A percentile compares a stretch with the other conserved stretches of the same genome.
Conservation (phyloP, 2,329 filamentous ascomycete genomes). For the Tolypocladium ophioglossoides region DNA sequence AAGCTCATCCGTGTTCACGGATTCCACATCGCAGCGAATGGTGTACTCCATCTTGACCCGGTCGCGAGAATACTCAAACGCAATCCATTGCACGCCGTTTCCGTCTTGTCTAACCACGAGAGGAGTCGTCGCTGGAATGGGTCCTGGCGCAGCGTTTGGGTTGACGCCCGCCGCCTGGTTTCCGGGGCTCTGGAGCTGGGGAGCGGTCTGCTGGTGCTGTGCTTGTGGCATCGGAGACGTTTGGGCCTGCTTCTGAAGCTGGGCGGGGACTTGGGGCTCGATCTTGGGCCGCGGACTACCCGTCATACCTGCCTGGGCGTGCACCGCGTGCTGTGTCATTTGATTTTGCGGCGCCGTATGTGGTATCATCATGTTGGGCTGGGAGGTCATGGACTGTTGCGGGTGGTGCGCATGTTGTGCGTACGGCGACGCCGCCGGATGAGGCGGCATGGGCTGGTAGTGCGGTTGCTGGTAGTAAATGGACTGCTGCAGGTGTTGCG, state of each 20-base stretch:
- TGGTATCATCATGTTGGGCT: slow-evolving; percentile 58
- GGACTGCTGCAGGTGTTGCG: slow-evolving; percentile 67
- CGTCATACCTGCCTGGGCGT: slow-evolving; percentile 42
- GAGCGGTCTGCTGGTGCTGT: slow-evolving; percentile 25
- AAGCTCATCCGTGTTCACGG: slow-evolving; percentile 81
- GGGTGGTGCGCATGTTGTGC: slow-evolving; percentile 43
- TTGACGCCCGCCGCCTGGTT: slow-evolving; percentile 48
- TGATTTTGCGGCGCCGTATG: slow-evolving; percentile 46
- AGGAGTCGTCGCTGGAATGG: slow-evolving; percentile 92
- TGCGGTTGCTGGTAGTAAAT: slow-evolving; percentile 66
- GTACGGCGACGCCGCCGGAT: slow-evolving; percentile 51
- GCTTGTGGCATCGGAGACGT: slow-evolving; percentile 29
- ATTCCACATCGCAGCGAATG: slow-evolving; percentile 95
- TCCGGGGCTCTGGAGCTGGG: slow-evolving; percentile 28
- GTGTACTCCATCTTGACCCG: slow-evolving; percentile 99
- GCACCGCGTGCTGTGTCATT: slow-evolving; percentile 47
- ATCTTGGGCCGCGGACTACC: slow-evolving; percentile 54
- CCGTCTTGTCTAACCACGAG: slow-evolving; percentile 89
- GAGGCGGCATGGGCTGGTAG: slow-evolving; percentile 55
- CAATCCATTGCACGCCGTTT: slow-evolving; percentile 97
- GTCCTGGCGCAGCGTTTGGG: slow-evolving; percentile 85
- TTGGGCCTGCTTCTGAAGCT: slow-evolving; percentile 45
- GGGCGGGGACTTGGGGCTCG: slow-evolving; percentile 49
- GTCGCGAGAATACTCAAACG: slow-evolving; percentile 94
- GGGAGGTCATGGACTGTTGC: slow-evolving; percentile 50